Conservation (phyloP, 345 rosid species). For the Pugionium dolabratum region DNA sequence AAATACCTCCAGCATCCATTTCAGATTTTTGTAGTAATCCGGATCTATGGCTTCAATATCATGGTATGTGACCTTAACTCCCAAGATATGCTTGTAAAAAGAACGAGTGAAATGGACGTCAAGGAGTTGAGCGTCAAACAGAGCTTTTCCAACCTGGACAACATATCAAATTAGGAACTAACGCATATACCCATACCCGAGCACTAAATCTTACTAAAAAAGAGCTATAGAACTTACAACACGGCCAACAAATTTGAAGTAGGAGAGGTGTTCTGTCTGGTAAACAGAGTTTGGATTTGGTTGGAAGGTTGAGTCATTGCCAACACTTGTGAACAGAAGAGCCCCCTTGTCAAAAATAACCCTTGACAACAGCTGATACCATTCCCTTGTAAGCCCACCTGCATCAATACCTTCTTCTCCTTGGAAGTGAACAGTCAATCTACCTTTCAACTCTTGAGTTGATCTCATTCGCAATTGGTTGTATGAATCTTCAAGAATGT, state of each 20-base stretch:
- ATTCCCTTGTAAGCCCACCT: slow-evolving; percentile 98
- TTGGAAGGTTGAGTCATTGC: slow-evolving; percentile 97
- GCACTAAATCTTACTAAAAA: neutral
- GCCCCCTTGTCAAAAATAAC: slow-evolving; percentile 97
- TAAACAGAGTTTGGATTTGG: slow-evolving; percentile 96
- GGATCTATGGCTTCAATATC: slow-evolving; percentile 99
- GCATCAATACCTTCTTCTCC: slow-evolving; percentile 99
- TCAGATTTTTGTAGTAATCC: slow-evolving; percentile 75
- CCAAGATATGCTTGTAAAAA: slow-evolving; percentile 94
- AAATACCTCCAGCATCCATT: slow-evolving; percentile 98
- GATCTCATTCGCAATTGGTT: slow-evolving; percentile 90
- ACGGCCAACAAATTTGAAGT: slow-evolving; percentile 96
- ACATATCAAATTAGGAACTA: slow-evolving; percentile 28
- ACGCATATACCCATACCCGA: neutral
- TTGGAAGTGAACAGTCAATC: slow-evolving; percentile 92
- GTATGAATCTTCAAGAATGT: slow-evolving; percentile 96
- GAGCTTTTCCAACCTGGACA: slow-evolving; percentile 93
- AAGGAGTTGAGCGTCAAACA: slow-evolving; percentile 89
- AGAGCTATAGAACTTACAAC: slow-evolving; percentile 61
- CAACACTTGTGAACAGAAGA: slow-evolving; percentile 91
- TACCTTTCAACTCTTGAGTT: slow-evolving; percentile 83
- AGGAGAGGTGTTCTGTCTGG: slow-evolving; percentile 97
- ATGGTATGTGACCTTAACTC: slow-evolving; percentile 86
- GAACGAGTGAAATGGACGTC: slow-evolving; percentile 98
- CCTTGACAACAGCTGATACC: slow-evolving; percentile 96